These are phyloP conservation scores for Termitomyces sp. DNA, from an alignment of 768 basidiomycete species.

Conservation along the genomic window DNA sequence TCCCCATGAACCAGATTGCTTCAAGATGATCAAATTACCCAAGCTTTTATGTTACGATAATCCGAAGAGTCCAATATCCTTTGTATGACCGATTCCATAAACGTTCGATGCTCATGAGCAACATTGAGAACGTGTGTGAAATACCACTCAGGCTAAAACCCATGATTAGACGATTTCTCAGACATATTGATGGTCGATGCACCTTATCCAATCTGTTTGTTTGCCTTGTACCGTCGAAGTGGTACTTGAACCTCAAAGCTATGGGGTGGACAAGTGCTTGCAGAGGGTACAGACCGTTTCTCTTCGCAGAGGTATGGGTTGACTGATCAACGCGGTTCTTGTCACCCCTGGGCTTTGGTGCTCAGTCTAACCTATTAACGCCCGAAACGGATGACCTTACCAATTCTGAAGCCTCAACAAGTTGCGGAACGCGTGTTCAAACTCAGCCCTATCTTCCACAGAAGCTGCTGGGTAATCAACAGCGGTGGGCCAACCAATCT, in stretches of 20 bases:
- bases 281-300: conserved; percentile 76
- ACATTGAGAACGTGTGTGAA: conserved; percentile 90
- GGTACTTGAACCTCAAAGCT: conserved; percentile 87
- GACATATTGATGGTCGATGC: background rate
- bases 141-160: conserved; percentile 89
- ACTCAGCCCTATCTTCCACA: conserved; percentile 52
- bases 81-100: conserved; percentile 79
- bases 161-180: background rate
- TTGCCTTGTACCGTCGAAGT: conserved; percentile 83
- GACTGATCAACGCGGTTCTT: conserved; percentile 30
- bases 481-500: conserved; percentile 80
- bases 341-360: conserved; percentile 43
- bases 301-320: conserved; percentile 25
- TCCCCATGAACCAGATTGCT: background rate
- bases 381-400: conserved; percentile 45
- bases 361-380: background rate
- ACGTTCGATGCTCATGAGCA: conserved; percentile 78
- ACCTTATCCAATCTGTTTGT: conserved; percentile 96
- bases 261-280: conserved; percentile 84
- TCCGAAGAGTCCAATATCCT: conserved; percentile 62
- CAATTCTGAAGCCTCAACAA: conserved; percentile 74
- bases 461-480: conserved; percentile 60
- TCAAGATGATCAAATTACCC: conserved; percentile 47
- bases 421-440: conserved; percentile 79
- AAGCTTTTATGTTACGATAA: conserved; percentile 65